Percentiles rank a stretch among this genome's conserved stretches.
Conservation (phyloP, 139 green algal species). For the Chlorella ohadii region DNA sequence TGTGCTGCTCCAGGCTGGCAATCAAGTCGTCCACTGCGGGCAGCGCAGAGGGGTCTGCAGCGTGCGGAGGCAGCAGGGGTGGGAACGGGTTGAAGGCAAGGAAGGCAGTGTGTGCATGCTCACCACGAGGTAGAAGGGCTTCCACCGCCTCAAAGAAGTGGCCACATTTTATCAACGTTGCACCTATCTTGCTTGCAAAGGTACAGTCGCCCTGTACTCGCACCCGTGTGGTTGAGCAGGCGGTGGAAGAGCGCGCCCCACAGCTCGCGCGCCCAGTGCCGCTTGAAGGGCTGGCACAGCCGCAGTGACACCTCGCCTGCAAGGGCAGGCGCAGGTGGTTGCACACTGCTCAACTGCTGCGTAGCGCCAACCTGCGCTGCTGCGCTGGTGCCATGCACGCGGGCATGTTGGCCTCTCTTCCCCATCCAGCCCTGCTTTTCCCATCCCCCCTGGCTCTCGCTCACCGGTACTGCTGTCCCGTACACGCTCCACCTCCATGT, state of each 20-base stretch:
- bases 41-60: background rate
- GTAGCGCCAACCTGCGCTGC: too few relatives aligned
- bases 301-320: slow-evolving; percentile 39
- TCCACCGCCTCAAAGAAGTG: background rate
- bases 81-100: background rate
- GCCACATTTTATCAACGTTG: background rate
- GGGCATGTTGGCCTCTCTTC: too few relatives aligned
- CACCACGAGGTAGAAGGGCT: too few relatives aligned
- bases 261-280: slow-evolving; percentile 47
- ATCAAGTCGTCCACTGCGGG: slow-evolving; percentile 13
- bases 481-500: slow-evolving; percentile 59
- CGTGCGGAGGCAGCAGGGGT: background rate
- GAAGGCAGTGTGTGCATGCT: too few relatives aligned
- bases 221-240: slow-evolving; percentile 48
- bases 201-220: background rate
- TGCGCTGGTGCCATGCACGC: too few relatives aligned
- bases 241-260: slow-evolving; percentile 50
- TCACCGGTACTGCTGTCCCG: slow-evolving; percentile 30
- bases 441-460: rapidly evolving
- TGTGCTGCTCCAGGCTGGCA: background rate
- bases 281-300: slow-evolving; percentile 35
- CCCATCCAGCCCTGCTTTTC: too few relatives aligned
- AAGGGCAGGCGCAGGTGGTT: background rate
- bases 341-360: too few relatives aligned
- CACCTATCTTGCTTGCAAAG: too few relatives aligned